Conservation (phyloP, 2,329 filamentous ascomycete species). For the Coleophoma crateriformis region DNA sequence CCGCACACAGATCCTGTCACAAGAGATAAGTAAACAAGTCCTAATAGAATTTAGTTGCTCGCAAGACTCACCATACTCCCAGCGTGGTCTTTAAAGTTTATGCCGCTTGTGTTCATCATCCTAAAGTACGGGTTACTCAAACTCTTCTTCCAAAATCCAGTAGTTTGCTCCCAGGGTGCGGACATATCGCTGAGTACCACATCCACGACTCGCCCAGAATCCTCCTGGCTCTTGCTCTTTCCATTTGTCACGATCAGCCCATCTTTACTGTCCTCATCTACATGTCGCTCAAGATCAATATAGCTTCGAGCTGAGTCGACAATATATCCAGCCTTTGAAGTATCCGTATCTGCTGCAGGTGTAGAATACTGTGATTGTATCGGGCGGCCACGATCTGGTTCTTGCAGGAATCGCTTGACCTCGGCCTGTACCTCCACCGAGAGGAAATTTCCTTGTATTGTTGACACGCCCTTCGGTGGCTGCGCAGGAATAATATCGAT, state of each 20-base stretch:
- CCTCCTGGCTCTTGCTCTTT: constrained; percentile 24
- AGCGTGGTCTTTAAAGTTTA: constrained; percentile 78
- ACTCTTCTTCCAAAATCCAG: constrained; percentile 76
- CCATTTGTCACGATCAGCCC: not conserved
- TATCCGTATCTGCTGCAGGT: constrained; percentile 10
- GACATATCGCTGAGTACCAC: constrained; percentile 99
- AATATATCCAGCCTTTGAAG: constrained; percentile 4
- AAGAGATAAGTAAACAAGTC: constrained; percentile 3
- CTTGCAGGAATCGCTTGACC: constrained; percentile 69
- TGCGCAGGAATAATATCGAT: constrained; percentile 93
- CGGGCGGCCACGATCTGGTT: constrained; percentile 52
- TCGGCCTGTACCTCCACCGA: constrained; percentile 67
- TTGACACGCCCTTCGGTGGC: constrained; percentile 85
- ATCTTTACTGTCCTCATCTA: constrained; percentile 12
- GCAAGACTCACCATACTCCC: constrained; percentile 77
- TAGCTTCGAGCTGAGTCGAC: constrained; percentile 47
- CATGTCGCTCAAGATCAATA: constrained; percentile 57
- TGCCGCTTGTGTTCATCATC: constrained; percentile 99
- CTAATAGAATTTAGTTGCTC: not conserved
- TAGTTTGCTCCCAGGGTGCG: constrained; percentile 84
- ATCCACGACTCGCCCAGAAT: constrained; percentile 63
- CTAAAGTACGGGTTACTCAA: constrained; percentile 94
- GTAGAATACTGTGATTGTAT: constrained; percentile 20
- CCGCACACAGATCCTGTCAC: constrained; percentile 76
- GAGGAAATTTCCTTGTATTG: constrained; percentile 92